A percentile compares a stretch with the other conserved stretches of the same genome.
phyloP scores from a whole-genome alignment of 331 rosid species.

The Quercus phellos region DNA sequence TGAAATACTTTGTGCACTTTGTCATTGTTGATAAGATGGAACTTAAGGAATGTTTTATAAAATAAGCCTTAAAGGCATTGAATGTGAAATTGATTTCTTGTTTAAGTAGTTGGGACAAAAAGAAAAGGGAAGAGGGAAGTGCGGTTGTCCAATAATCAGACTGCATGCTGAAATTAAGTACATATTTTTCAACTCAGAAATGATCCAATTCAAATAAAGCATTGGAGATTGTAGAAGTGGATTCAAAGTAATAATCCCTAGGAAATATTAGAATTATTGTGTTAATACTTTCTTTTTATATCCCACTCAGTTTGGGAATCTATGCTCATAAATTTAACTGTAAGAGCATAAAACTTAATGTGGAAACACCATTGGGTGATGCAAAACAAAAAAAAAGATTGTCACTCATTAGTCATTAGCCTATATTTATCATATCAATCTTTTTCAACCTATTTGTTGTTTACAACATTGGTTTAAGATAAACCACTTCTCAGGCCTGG shows the following conservation, averaged over 20 bases:
- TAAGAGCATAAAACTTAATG: not conserved
- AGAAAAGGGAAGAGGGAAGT: no score
- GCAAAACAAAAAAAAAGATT: no score
- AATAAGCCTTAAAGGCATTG: not conserved
- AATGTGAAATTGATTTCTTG: not conserved
- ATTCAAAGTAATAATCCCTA: no score
- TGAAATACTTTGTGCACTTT: not conserved
- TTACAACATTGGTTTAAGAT: no score
- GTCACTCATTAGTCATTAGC: not conserved
- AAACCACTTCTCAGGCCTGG: not conserved
- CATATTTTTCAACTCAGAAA: no score
- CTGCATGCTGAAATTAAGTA: no score
- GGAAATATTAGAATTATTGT: not conserved
- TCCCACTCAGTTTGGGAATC: not conserved
- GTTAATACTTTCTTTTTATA: not conserved
- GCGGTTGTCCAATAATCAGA: no score
- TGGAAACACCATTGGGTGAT: not conserved
- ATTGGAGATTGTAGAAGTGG: no score
- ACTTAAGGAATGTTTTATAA: not conserved
- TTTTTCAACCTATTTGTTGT: not conserved
- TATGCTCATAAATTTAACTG: not conserved
- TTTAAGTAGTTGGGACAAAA: not conserved
- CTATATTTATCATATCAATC: not conserved
- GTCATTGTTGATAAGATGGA: not conserved
- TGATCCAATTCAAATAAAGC: no score